Evolutionary conservation across 1,139 yeast species (phyloP), one percentile per base, ranked within the genome.

Genomic region (Pichia sp.): DNA sequence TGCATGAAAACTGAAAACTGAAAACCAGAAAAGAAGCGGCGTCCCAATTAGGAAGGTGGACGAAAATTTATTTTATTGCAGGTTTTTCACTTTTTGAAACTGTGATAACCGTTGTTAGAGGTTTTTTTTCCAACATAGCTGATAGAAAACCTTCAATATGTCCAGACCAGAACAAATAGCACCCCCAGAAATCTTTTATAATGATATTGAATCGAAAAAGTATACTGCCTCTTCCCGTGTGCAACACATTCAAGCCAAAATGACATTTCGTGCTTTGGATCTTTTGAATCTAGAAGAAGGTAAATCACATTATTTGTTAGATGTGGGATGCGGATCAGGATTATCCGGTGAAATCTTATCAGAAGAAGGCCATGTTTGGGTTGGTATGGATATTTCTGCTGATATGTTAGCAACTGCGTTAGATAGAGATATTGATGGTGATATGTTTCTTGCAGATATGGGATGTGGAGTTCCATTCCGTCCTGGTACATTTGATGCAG

Each of bases 291-390:
- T 93, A 48, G 79, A 81, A 18, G 79, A 81, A 1, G 61, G 53
- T 4, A 71, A 75, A 42, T 86, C 89, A 51, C 87, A 84, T 56
- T 85, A 84, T 62, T 68, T 93, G 14, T 79, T 93, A 33, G 99
- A 93, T 76, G 77, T 93, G 46, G 99, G 99, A 18, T 91, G 99
- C 73, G 99, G 99, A 10, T 89, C 97, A 0, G 99, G 99, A 0
- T 76, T 93, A 36, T 85, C 95, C 38, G 99, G 99, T 3, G 98
- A 93, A 67, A 93, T 93, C 30, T 73, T 93, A 50, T 83, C 95
- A 0, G 96, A 93, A 66, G 98, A 93, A 68, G 96, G 96, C 6
- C 96, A 89, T 65, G 74, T 83, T 55, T 93, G 99, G 99, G 73
- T 89, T 34, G 99, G 99, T 3, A 84, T 93, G 91, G 99, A 93